Evolutionary conservation across 108 stramenopile genomes (phyloP).

Genomic region (Chaetoceros muelleri): DNA sequence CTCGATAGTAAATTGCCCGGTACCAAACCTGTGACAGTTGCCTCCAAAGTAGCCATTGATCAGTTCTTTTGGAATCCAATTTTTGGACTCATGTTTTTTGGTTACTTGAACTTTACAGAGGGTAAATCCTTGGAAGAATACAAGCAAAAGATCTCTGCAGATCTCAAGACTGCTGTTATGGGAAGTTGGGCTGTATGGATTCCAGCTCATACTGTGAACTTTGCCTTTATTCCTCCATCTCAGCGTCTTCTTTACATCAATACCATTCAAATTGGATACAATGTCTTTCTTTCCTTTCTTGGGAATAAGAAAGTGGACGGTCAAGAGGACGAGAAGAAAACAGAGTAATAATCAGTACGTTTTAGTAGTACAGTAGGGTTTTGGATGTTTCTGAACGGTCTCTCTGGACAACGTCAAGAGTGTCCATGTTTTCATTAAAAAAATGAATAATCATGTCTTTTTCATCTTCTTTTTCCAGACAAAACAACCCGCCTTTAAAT

Average conservation of each 20-base stretch:
- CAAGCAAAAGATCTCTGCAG: slow-evolving; percentile 76
- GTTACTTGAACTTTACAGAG: slow-evolving; percentile 81
- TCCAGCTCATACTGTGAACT: slow-evolving; percentile 86
- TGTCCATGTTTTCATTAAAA: not conserved
- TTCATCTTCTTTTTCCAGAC: slow-evolving; percentile 20
- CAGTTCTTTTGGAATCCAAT: slow-evolving; percentile 93
- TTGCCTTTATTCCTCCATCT: slow-evolving; percentile 83
- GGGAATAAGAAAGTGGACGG: slow-evolving; percentile 79
- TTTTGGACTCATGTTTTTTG: slow-evolving; percentile 94
- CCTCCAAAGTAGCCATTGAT: slow-evolving; percentile 88
- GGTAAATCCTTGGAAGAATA: slow-evolving; percentile 79
- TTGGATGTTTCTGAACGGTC: too few relatives aligned
- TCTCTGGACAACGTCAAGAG: too few relatives aligned
- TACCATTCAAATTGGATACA: slow-evolving; percentile 91
- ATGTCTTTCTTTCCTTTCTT: slow-evolving; percentile 89
- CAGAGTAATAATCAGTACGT: not conserved
- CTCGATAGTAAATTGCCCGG: slow-evolving; percentile 88
- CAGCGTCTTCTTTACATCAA: slow-evolving; percentile 94
- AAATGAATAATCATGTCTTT: too few relatives aligned
- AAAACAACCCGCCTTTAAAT: slow-evolving; percentile 72
- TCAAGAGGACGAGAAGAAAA: slow-evolving; percentile 31
- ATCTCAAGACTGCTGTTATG: slow-evolving; percentile 91
- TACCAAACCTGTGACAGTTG: slow-evolving; percentile 81
- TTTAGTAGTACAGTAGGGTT: too few relatives aligned
- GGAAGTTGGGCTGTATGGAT: slow-evolving; percentile 73